Conservation (phyloP, 2,329 filamentous ascomycete genomes). For the Leptodontidium sp. region DNA sequence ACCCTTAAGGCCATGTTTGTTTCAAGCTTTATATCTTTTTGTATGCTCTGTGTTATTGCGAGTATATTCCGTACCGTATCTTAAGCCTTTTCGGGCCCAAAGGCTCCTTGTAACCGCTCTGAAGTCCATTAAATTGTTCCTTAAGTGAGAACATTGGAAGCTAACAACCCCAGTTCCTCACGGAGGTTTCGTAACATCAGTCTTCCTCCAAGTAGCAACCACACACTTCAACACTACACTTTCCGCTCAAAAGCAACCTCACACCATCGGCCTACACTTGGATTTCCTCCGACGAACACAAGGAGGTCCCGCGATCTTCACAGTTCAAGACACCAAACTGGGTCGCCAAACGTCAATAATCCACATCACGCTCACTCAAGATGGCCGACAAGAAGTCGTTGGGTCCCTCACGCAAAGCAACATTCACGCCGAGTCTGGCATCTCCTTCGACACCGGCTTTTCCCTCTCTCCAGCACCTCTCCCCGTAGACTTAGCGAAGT, state of each 20-base stretch:
- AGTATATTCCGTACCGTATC: too few species aligned
- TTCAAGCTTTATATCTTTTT: too few species aligned
- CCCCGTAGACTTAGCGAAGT: slow-evolving; percentile 51
- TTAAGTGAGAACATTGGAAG: not conserved
- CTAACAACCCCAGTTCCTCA: slow-evolving; percentile 64
- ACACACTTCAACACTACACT: slow-evolving; percentile 67
- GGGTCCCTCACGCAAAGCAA: slow-evolving; percentile 73
- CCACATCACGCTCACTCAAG: slow-evolving; percentile 66
- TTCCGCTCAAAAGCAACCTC: slow-evolving; percentile 64
- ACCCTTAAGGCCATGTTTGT: too few species aligned
- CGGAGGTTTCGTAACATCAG: slow-evolving; percentile 72
- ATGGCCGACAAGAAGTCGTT: slow-evolving; percentile 66
- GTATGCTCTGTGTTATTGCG: too few species aligned
- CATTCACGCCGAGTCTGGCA: slow-evolving; percentile 64
- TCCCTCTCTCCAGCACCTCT: slow-evolving; percentile 50
- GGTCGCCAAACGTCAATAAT: slow-evolving; percentile 69
- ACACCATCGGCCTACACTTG: slow-evolving; percentile 70
- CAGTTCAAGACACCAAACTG: slow-evolving; percentile 69
- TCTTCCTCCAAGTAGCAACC: slow-evolving; percentile 65
- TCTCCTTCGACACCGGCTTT: slow-evolving; percentile 63
- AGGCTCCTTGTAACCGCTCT: too few species aligned
- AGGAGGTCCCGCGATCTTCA: slow-evolving; percentile 62
- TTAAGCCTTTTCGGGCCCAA: too few species aligned
- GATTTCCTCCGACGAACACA: slow-evolving; percentile 72
- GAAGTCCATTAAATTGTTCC: too few species aligned